Evolutionary conservation across 2,329 filamentous ascomycete species (phyloP).

Genomic region (Colletotrichum abscissum): DNA sequence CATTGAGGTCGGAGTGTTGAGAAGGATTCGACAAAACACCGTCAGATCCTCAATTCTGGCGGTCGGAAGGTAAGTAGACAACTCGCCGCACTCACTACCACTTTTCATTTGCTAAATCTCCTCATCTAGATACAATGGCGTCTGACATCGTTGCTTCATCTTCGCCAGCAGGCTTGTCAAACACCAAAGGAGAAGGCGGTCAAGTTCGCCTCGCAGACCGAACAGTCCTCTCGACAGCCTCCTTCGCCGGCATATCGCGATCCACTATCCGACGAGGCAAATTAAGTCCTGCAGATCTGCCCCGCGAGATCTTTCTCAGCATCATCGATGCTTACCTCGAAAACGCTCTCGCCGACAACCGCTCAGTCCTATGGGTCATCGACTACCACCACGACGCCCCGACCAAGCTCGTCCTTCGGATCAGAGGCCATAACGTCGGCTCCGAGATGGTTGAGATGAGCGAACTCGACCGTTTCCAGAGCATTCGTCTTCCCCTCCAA

Average conservation of each 20-base stretch:
- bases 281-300: not conserved
- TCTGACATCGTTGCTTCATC: not conserved
- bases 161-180: not conserved
- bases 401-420: not conserved
- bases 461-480: not conserved
- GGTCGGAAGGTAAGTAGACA: not conserved
- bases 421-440: not conserved
- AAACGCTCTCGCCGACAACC: not conserved
- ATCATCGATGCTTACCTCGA: conserved; percentile 1
- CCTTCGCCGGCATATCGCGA: too few relatives aligned
- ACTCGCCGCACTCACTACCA: not conserved
- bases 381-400: not conserved
- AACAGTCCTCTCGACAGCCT: too few relatives aligned
- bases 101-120: not conserved
- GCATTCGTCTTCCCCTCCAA: not conserved
- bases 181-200: not conserved
- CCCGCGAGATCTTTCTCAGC: conserved; percentile 4
- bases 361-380: not conserved
- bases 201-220: not conserved
- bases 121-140: not conserved
- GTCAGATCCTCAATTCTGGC: not conserved
- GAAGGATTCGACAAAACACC: not conserved
- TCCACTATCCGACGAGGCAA: not conserved
- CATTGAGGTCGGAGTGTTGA: not conserved
- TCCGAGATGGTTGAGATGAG: not conserved